A percentile compares a stretch with the other conserved stretches of the same genome.
These are phyloP conservation scores for Termitomyces sp. DNA, from an alignment of 768 basidiomycete genomes.

Conservation along the genomic window DNA sequence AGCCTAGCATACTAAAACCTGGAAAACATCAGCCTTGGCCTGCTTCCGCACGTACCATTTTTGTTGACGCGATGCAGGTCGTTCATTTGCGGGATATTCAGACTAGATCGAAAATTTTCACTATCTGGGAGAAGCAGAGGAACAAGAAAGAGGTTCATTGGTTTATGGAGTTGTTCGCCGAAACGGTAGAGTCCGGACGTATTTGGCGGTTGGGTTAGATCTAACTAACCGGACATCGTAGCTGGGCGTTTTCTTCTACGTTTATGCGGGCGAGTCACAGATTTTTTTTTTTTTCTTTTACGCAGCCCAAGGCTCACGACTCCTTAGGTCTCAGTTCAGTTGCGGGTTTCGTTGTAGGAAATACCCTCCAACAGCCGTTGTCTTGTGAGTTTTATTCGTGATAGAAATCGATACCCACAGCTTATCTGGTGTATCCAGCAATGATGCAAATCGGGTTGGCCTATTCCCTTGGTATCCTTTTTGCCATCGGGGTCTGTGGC, in stretches of 20 bases:
- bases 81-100: slow-evolving; percentile 38
- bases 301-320: background rate
- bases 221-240: slow-evolving; percentile 16
- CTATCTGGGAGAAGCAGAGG: slow-evolving; percentile 44
- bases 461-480: slow-evolving; percentile 53
- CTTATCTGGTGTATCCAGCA: slow-evolving; percentile 23
- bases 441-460: slow-evolving; percentile 51
- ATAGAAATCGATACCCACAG: background rate
- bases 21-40: background rate
- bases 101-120: slow-evolving; percentile 30
- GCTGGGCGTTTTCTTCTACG: slow-evolving; percentile 59
- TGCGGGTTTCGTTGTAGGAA: slow-evolving; percentile 42
- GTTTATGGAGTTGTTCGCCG: slow-evolving; percentile 55
- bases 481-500: slow-evolving; percentile 47
- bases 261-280: slow-evolving; percentile 35
- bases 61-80: slow-evolving; percentile 15
- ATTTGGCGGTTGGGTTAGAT: background rate
- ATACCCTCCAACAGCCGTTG: slow-evolving; percentile 30
- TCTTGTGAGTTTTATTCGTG: slow-evolving; percentile 35
- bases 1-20: slow-evolving; percentile 2
- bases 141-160: slow-evolving; percentile 39
- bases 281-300: too few species aligned
- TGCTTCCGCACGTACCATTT: slow-evolving; percentile 2
- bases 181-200: slow-evolving; percentile 35
- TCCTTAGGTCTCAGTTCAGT: slow-evolving; percentile 48